Percentiles rank a stretch among this genome's conserved stretches.
Evolutionary conservation across 1,284 basidiomycete genomes (phyloP).

Genomic region (Boletellus deceptivus): DNA sequence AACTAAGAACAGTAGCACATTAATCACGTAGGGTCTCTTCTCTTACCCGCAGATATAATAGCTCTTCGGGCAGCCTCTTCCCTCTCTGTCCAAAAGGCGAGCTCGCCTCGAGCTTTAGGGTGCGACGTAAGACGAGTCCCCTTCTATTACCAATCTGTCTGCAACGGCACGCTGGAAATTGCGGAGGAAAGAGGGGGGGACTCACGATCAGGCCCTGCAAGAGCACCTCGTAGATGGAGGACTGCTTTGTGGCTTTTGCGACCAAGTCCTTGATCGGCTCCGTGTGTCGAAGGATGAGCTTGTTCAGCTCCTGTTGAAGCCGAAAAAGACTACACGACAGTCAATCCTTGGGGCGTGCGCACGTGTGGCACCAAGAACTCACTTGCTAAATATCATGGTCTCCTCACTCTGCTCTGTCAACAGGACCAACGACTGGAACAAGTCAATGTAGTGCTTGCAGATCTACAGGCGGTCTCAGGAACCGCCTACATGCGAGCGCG

Average conservation of each 20-base stretch:
- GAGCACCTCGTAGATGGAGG: conserved; percentile 72
- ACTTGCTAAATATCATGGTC: conserved; percentile 95
- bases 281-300: conserved; percentile 73
- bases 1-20: conserved; percentile 12
- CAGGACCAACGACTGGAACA: conserved; percentile 80
- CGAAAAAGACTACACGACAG: conserved; percentile 64
- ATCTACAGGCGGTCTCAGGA: conserved; percentile 31
- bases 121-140: conserved; percentile 52
- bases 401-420: conserved; percentile 84
- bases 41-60: conserved; percentile 44
- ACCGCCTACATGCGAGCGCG: not conserved
- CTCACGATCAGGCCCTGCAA: conserved; percentile 77
- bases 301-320: conserved; percentile 81
- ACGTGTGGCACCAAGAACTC: conserved; percentile 20
- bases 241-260: conserved; percentile 67
- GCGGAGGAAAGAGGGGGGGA: conserved; percentile 9
- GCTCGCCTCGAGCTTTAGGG: conserved; percentile 57
- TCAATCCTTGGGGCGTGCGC: not conserved
- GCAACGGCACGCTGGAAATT: not conserved
- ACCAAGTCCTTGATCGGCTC: conserved; percentile 62
- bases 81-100: conserved; percentile 56
- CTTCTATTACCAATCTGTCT: conserved; percentile 37
- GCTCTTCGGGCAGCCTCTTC: conserved; percentile 56
- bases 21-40: conserved; percentile 24
- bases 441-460: conserved; percentile 66